Conservation (phyloP, 2,329 filamentous ascomycete species). For the Gaeumannomyces tritici region DNA sequence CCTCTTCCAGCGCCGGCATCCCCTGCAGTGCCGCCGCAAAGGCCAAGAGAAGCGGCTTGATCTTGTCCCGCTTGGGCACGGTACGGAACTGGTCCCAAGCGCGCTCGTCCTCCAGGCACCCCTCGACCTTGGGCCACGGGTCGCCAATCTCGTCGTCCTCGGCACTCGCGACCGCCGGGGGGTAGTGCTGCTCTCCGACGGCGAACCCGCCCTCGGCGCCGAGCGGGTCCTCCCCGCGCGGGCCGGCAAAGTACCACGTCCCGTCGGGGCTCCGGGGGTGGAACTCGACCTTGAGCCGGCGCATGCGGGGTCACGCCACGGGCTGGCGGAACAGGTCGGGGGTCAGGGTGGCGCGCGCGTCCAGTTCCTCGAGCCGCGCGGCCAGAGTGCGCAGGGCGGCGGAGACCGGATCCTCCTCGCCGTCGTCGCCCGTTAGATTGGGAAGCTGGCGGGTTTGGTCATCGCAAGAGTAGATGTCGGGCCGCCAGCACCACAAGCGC, state of each 20-base stretch:
- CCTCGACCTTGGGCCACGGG: not conserved
- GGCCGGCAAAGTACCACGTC: slow-evolving; percentile 16
- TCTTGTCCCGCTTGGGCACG: slow-evolving; percentile 9
- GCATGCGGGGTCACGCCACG: slow-evolving; percentile 9
- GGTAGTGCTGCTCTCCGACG: slow-evolving; percentile 14
- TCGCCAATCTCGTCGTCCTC: slow-evolving; percentile 10
- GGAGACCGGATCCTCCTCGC: slow-evolving; percentile 12
- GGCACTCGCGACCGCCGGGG: slow-evolving; percentile 8
- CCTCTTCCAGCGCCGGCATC: slow-evolving; percentile 14
- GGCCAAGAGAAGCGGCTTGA: slow-evolving; percentile 14
- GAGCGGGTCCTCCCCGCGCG: slow-evolving; percentile 12
- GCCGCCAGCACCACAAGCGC: not conserved
- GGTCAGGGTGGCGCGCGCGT: slow-evolving; percentile 13
- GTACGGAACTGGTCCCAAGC: slow-evolving; percentile 13
- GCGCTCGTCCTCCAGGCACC: slow-evolving; percentile 4
- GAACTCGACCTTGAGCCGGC: slow-evolving; percentile 13
- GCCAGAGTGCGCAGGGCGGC: slow-evolving; percentile 12
- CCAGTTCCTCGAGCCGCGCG: slow-evolving; percentile 10
- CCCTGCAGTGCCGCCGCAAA: slow-evolving; percentile 12
- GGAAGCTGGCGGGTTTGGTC: not conserved
- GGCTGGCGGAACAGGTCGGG: slow-evolving; percentile 9
- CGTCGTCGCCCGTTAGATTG: slow-evolving; percentile 9
- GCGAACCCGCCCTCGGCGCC: slow-evolving; percentile 8
- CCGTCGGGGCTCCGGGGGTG: slow-evolving; percentile 12
- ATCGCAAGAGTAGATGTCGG: not conserved